These are phyloP conservation scores for Heimioporus punctisporus DNA, from an alignment of 1,284 basidiomycete species.

Conservation along the genomic window DNA sequence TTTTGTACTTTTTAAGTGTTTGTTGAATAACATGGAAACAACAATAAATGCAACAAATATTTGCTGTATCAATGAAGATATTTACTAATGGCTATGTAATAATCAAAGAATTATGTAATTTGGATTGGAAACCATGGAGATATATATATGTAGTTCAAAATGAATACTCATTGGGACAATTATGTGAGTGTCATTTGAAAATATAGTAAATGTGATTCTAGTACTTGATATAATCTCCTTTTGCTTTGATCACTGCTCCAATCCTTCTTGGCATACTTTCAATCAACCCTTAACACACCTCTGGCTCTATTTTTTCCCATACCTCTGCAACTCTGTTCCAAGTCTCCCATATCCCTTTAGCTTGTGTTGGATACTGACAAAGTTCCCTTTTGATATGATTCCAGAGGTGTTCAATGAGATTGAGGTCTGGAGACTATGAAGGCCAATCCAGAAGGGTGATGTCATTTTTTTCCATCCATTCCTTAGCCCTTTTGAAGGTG, in stretches of 20 bases:
- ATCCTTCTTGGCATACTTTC: background rate
- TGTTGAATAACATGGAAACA: background rate
- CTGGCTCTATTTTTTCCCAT: background rate
- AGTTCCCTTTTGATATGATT: background rate
- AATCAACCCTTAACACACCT: background rate
- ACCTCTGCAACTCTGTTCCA: background rate
- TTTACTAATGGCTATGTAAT: background rate
- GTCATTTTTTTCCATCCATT: background rate
- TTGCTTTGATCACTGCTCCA: background rate
- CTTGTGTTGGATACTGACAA: background rate
- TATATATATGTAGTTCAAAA: background rate
- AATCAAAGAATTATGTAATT: background rate
- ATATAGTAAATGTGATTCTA: background rate
- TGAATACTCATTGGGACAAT: constrained; percentile 1
- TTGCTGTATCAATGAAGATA: background rate
- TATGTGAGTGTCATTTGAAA: background rate
- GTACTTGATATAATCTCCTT: background rate
- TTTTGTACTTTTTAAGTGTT: background rate
- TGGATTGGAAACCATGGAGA: background rate
- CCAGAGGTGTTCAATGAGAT: background rate
- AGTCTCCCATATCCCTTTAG: background rate
- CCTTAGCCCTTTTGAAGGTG: background rate
- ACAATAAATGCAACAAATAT: background rate
- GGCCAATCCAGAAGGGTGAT: background rate
- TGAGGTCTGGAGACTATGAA: background rate